Evolutionary conservation across 371 early-diverging fungal species (phyloP), one percentile per base, ranked within the genome.

Genomic region (Apophysomyces variabilis): DNA sequence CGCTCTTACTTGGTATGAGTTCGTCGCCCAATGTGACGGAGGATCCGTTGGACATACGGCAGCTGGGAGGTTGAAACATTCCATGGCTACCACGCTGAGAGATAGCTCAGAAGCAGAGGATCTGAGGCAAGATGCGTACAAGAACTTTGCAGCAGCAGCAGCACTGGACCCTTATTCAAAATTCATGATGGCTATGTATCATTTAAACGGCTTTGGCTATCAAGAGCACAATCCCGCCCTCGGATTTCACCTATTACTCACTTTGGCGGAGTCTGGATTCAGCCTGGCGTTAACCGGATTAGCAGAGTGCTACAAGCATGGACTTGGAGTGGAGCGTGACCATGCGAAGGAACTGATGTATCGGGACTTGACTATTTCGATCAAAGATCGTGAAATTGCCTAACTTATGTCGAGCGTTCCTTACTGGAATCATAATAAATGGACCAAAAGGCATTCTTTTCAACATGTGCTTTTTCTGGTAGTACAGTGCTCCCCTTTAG

Each of bases 261-360:
- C 50, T 41, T 32, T 68, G n/a, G 70, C 70, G 2, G 39, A 47
- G 35, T 57, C 62, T 11, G 70, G 68, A 26, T 56, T 58, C 11
- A 43, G 38, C 18, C 50, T 64, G 35, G 70, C 66, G 5, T 58
- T 68, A 18, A 50, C 45, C 4, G 64, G 60, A 35, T 61, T 74
- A 2, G 74, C 74, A 6, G 46, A 61, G 37, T 74, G 74, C 37
- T 72, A 80, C 56, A 79, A 83, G 57, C 66, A 76, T 50, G 80
- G 79, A 8, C 63, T 77, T 58, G 75, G 74, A 7, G 74, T 79
- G 9, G 62, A 63, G 41, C 67, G 67, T 43, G 67, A 69, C 59
- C 58, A 74, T 54, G 70, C 60, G 36, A 60, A 66, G 12, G 80
- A 80, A 4, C 36, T 74, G 16, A 32, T 58, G 56, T 72, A 83